Conservation (phyloP, 306 rosid genomes). For the Vigna trinervia region DNA sequence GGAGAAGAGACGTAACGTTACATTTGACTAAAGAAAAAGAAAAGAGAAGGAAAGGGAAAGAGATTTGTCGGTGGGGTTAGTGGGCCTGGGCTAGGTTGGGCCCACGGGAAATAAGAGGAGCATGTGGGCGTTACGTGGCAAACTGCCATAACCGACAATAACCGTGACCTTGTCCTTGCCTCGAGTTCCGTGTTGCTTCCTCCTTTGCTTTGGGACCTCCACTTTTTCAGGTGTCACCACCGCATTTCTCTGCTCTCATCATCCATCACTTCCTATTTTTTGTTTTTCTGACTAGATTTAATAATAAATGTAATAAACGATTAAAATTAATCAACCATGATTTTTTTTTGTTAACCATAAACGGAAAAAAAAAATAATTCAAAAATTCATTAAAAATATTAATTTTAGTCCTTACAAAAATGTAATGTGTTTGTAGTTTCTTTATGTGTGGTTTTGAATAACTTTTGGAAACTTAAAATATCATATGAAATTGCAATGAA, state of each 20-base stretch:
- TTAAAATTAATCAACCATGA: no score
- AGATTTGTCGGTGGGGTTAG: slow-evolving; percentile 12
- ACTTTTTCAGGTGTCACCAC: slow-evolving; percentile 1
- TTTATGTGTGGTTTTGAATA: no score
- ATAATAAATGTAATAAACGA: no score
- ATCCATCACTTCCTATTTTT: no score
- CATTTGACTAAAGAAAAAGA: background rate
- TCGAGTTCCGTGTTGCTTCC: slow-evolving; percentile 39
- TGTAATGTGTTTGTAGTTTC: no score
- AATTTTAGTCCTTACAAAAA: no score
- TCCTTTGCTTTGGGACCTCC: background rate
- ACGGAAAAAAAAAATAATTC: no score
- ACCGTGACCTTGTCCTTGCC: slow-evolving; percentile 74
- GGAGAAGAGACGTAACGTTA: background rate
- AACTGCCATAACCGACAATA: slow-evolving; percentile 94
- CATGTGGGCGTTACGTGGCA: slow-evolving; percentile 82
- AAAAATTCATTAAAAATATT: no score
- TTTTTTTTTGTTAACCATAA: no score
- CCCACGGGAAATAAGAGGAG: slow-evolving; percentile 42
- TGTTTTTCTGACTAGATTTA: no score
- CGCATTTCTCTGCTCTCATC: background rate
- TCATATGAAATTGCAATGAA: no score
- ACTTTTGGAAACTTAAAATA: no score
- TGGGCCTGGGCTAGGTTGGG: background rate
- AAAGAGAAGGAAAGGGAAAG: background rate